Percentiles rank a stretch among this genome's conserved stretches.
Evolutionary conservation across 495 filamentous ascomycete genomes (phyloP).

Genomic region (Penicillium crystallinum): DNA sequence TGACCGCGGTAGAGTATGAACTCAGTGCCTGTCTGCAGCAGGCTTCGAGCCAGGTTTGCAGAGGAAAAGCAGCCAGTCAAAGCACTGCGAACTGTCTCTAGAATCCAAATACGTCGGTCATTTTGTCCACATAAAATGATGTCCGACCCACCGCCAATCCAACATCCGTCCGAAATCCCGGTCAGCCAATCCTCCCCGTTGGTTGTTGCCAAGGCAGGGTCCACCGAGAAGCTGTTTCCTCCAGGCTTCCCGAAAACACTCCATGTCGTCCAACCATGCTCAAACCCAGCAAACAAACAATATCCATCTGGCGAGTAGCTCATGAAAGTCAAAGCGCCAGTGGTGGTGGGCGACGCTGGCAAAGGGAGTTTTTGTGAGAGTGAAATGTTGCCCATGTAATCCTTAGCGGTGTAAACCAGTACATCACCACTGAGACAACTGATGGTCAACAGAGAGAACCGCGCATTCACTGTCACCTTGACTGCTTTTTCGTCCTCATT

Average conservation of each 20-base stretch:
- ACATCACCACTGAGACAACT: slow-evolving; percentile 78
- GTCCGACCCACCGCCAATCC: slow-evolving; percentile 84
- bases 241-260: slow-evolving; percentile 92
- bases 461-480: slow-evolving; percentile 80
- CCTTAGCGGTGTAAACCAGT: slow-evolving; percentile 80
- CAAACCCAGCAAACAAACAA: slow-evolving; percentile 90
- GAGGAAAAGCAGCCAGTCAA: slow-evolving; percentile 85
- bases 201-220: slow-evolving; percentile 53
- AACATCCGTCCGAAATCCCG: slow-evolving; percentile 68
- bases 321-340: slow-evolving; percentile 68
- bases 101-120: slow-evolving; percentile 74
- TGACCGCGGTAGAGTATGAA: slow-evolving; percentile 91
- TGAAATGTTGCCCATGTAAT: slow-evolving; percentile 89
- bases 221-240: slow-evolving; percentile 71
- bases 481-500: slow-evolving; percentile 54
- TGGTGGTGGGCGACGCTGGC: slow-evolving; percentile 55
- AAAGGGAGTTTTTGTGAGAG: slow-evolving; percentile 74
- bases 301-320: slow-evolving; percentile 95
- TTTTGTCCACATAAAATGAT: slow-evolving; percentile 64
- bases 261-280: slow-evolving; percentile 91
- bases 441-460: slow-evolving; percentile 88
- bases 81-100: slow-evolving; percentile 90
- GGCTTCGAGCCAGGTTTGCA: slow-evolving; percentile 78
- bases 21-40: slow-evolving; percentile 81
- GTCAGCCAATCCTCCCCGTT: slow-evolving; percentile 78